A percentile compares a stretch with the other conserved stretches of the same genome.
Evolutionary conservation across 805 yeast genomes (phyloP).

Genomic region (Candida suzukii): DNA sequence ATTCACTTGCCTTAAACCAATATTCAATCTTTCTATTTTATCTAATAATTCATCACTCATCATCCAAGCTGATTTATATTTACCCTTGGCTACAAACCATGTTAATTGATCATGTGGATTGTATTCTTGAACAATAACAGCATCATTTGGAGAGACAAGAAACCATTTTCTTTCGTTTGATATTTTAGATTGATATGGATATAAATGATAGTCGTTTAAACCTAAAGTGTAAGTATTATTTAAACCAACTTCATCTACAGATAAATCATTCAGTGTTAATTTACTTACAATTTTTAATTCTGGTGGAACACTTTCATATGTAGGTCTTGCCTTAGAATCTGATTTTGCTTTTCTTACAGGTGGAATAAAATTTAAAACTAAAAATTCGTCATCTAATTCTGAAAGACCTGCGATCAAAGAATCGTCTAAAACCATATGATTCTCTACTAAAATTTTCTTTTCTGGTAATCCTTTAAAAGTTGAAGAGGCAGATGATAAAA

Average conservation of each 20-base stretch:
- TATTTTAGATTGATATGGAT: conserved; percentile 37
- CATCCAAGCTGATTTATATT: conserved; percentile 69
- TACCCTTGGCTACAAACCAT: conserved; percentile 58
- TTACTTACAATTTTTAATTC: conserved; percentile 68
- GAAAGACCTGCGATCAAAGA: conserved; percentile 70
- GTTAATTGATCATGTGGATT: conserved; percentile 59
- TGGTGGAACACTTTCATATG: conserved; percentile 31
- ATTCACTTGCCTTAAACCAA: conserved; percentile 55
- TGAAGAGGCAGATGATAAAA: conserved; percentile 49
- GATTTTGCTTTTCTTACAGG: conserved; percentile 22
- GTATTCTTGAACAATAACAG: conserved; percentile 68
- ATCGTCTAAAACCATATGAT: conserved; percentile 39
- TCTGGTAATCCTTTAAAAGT: conserved; percentile 40
- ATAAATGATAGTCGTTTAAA: conserved; percentile 72
- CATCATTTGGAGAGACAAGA: conserved; percentile 76
- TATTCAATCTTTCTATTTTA: conserved; percentile 41
- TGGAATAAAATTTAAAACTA: conserved; percentile 49
- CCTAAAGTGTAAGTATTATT: conserved; percentile 54
- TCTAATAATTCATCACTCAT: conserved; percentile 55
- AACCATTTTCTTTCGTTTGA: conserved; percentile 39
- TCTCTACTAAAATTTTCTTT: conserved; percentile 37
- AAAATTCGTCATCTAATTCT: conserved; percentile 60
- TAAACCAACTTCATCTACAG: conserved; percentile 72
- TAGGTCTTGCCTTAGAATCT: conserved; percentile 8
- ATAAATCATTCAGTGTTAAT: conserved; percentile 59